Evolutionary conservation across 2,329 filamentous ascomycete species (phyloP).

Genomic region (Aspergillus japonicus): DNA sequence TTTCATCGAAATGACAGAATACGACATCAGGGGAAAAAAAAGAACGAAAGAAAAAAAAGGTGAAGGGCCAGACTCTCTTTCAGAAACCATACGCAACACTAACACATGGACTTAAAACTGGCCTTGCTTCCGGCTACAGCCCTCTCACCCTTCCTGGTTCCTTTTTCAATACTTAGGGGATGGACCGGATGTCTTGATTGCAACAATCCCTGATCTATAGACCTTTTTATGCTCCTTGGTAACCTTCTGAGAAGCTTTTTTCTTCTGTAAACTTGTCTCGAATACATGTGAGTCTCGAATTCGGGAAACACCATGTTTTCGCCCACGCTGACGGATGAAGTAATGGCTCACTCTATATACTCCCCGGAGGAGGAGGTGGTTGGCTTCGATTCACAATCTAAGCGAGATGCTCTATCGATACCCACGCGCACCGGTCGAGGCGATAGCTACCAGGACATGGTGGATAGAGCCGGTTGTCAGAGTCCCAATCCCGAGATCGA

Average conservation of each 20-base stretch:
- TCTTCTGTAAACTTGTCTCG: conserved; percentile 10
- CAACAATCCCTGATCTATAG: conserved; percentile 22
- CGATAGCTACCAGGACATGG: conserved; percentile 27
- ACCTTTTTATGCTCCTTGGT: conserved; percentile 16
- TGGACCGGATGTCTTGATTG: conserved; percentile 18
- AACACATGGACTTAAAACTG: conserved; percentile 36
- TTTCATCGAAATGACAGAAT: not conserved
- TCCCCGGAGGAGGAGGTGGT: conserved; percentile 22
- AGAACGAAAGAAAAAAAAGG: conserved; percentile 6
- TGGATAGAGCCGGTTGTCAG: conserved; percentile 21
- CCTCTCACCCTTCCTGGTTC: conserved; percentile 23
- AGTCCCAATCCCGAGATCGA: conserved; percentile 33
- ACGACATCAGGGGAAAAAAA: not conserved
- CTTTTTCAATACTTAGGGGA: conserved; percentile 19
- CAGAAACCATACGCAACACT: conserved; percentile 22
- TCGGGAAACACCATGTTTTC: conserved; percentile 18
- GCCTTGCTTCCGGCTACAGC: conserved; percentile 29
- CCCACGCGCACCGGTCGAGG: conserved; percentile 23
- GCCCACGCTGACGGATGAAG: conserved; percentile 19
- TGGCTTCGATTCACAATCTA: conserved; percentile 23
- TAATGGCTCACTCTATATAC: conserved; percentile 27
- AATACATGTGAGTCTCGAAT: conserved; percentile 20
- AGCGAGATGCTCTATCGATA: conserved; percentile 26
- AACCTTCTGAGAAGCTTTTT: conserved; percentile 13
- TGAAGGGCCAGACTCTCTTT: conserved; percentile 23